Percentiles rank a stretch among this genome's conserved stretches.
These are phyloP conservation scores for Capillidium rhysosporum DNA, from an alignment of 371 early-diverging fungal genomes.

Conservation along the genomic window DNA sequence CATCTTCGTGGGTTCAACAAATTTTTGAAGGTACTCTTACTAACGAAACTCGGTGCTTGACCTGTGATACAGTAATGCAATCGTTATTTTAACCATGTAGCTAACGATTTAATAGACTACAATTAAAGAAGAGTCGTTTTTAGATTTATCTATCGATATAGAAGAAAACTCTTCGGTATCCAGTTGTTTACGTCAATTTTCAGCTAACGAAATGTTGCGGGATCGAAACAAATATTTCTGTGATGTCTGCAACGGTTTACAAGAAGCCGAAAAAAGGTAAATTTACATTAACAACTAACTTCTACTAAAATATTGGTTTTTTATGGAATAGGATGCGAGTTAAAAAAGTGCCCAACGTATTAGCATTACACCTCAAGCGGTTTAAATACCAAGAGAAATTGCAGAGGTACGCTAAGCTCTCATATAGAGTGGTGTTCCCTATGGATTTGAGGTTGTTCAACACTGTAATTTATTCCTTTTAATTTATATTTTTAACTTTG, in stretches of 20 bases:
- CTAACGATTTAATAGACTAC: conserved; percentile 35
- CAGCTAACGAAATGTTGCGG: conserved; percentile 80
- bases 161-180: conserved; percentile 87
- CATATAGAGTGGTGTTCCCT: conserved; percentile 88
- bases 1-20: conserved; percentile 81
- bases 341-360: conserved; percentile 75
- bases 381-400: conserved; percentile 90
- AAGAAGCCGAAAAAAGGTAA: conserved; percentile 86
- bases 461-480: conserved; percentile 28
- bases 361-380: conserved; percentile 87
- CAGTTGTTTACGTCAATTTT: conserved; percentile 79
- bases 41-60: conserved; percentile 89
- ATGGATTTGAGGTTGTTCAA: conserved; percentile 82
- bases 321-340: conserved; percentile 69
- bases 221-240: conserved; percentile 94
- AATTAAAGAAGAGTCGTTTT: conserved; percentile 78
- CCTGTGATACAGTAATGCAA: conserved; percentile 71
- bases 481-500: neutral
- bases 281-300: neutral
- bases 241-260: conserved; percentile 79
- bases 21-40: conserved; percentile 87
- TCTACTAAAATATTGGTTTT: neutral
- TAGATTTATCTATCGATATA: conserved; percentile 90
- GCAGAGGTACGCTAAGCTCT: conserved; percentile 75
- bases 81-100: neutral